Percentiles rank a stretch among this genome's conserved stretches.
These are phyloP conservation scores for Lolium multiflorum DNA, from an alignment of 176 grass and related monocot genomes.

Conservation along the genomic window DNA sequence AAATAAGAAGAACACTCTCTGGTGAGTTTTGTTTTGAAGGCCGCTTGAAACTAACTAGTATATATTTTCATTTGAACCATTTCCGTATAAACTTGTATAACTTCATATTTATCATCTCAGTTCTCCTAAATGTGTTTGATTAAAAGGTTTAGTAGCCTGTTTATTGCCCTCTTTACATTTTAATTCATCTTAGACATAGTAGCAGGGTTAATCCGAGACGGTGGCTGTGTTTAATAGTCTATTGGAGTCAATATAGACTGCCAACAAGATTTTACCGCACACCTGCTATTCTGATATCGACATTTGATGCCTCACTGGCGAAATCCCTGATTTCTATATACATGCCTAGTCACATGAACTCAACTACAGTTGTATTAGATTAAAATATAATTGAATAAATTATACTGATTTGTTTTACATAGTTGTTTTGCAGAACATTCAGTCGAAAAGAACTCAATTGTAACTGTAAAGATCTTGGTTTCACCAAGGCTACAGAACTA, in stretches of 20 bases:
- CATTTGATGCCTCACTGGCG: not conserved
- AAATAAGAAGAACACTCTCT: conserved; percentile 29
- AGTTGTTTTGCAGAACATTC: conserved; percentile 45
- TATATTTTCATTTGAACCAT: conserved; percentile 30
- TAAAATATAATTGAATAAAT: conserved; percentile 22
- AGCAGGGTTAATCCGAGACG: conserved; percentile 6
- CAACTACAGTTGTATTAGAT: not conserved
- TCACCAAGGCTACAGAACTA: conserved; percentile 20
- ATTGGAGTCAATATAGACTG: not conserved
- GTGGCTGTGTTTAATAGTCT: conserved; percentile 4
- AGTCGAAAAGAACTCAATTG: conserved; percentile 26
- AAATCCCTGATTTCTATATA: conserved; percentile 18
- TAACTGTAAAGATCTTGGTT: conserved; percentile 40
- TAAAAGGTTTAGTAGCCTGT: conserved; percentile 23
- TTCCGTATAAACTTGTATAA: conserved; percentile 24
- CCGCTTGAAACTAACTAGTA: not conserved
- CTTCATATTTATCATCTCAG: not conserved
- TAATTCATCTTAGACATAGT: conserved; percentile 25
- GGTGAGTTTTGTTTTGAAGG: conserved; percentile 36
- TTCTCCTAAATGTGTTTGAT: conserved; percentile 10
- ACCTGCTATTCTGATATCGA: not conserved
- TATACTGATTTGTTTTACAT: conserved; percentile 4
- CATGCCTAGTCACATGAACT: not conserved
- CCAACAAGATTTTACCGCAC: conserved; percentile 23
- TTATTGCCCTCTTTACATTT: not conserved